phyloP scores from a whole-genome alignment of 257 asterid genomes.

The Solanum sitiens region DNA sequence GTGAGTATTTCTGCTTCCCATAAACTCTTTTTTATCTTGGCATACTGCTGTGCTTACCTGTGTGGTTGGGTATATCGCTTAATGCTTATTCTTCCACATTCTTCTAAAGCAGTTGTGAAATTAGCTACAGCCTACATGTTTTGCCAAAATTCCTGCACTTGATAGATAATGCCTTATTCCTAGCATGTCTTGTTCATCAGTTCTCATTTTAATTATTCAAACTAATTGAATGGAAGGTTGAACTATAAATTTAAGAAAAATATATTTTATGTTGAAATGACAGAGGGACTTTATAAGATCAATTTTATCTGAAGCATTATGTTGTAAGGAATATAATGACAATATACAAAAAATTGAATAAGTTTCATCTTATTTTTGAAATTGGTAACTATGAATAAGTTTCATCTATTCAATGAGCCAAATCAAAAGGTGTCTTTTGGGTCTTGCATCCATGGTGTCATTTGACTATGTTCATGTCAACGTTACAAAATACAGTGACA shows the following conservation, averaged over 20 bases:
- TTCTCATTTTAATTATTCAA: not conserved
- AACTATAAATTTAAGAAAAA: not conserved
- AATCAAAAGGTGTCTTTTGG: not conserved
- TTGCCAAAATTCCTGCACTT: not conserved
- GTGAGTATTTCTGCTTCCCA: slow-evolving; percentile 30
- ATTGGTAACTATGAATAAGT: not conserved
- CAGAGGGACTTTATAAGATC: not conserved
- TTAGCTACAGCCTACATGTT: not conserved
- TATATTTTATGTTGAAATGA: not conserved
- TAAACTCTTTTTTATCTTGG: not conserved
- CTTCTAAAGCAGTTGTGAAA: not conserved
- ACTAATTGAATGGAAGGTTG: not conserved
- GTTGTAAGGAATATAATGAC: not conserved
- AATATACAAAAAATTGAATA: not conserved
- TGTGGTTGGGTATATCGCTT: not conserved
- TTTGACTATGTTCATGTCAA: not conserved
- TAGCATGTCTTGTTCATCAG: not conserved
- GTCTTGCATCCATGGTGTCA: not conserved
- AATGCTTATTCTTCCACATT: not conserved
- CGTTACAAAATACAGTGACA: not conserved
- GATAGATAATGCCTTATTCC: not conserved
- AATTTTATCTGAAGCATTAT: not conserved
- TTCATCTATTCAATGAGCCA: not conserved
- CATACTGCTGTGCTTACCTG: not conserved
- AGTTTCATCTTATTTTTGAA: not conserved